Percentiles rank a stretch among this genome's conserved stretches.
These are phyloP conservation scores for Tuber brumale DNA, from an alignment of 495 filamentous ascomycete genomes.

Conservation along the genomic window DNA sequence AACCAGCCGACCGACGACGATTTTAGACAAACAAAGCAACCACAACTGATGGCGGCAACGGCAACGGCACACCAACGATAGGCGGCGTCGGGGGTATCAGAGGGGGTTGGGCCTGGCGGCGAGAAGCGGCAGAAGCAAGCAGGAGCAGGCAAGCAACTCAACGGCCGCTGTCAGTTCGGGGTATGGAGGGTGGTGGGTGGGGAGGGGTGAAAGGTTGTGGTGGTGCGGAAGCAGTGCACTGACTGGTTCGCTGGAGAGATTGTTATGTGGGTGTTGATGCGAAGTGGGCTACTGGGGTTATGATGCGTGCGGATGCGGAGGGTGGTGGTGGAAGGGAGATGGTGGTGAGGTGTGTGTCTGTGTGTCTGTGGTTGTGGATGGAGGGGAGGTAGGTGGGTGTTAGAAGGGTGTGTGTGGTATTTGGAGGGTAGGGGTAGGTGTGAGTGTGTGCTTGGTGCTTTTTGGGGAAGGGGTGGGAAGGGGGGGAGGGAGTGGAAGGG, in stretches of 20 bases:
- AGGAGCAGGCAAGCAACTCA: slow-evolving; percentile 30
- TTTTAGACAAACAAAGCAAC: slow-evolving; percentile 21
- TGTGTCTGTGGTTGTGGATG: slow-evolving; percentile 20
- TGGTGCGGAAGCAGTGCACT: slow-evolving; percentile 34
- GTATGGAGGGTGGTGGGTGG: slow-evolving; percentile 9
- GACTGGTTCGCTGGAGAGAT: slow-evolving; percentile 35
- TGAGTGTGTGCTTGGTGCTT: slow-evolving; percentile 15
- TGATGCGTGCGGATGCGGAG: slow-evolving; percentile 22
- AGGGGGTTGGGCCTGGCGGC: slow-evolving; percentile 26
- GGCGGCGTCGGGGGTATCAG: slow-evolving; percentile 20
- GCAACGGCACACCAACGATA: slow-evolving; percentile 25
- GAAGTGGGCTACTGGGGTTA: slow-evolving; percentile 37
- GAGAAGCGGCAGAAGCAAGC: slow-evolving; percentile 24
- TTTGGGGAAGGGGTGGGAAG: not conserved
- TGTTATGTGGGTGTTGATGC: slow-evolving; percentile 26
- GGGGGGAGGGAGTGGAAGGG: not conserved
- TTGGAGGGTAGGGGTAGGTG: slow-evolving; percentile 8
- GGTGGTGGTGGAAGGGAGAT: slow-evolving; percentile 8
- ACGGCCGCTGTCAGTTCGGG: slow-evolving; percentile 36
- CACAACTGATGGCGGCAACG: slow-evolving; percentile 17
- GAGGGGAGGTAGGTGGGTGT: slow-evolving; percentile 10
- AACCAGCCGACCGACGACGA: slow-evolving; percentile 24
- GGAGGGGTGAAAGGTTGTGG: slow-evolving; percentile 9
- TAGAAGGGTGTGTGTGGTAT: not conserved
- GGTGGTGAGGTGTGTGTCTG: slow-evolving; percentile 21